Evolutionary conservation across 768 basidiomycete genomes (phyloP), one percentile per base, ranked within the genome.

Genomic region (Botryobasidium botryosum): DNA sequence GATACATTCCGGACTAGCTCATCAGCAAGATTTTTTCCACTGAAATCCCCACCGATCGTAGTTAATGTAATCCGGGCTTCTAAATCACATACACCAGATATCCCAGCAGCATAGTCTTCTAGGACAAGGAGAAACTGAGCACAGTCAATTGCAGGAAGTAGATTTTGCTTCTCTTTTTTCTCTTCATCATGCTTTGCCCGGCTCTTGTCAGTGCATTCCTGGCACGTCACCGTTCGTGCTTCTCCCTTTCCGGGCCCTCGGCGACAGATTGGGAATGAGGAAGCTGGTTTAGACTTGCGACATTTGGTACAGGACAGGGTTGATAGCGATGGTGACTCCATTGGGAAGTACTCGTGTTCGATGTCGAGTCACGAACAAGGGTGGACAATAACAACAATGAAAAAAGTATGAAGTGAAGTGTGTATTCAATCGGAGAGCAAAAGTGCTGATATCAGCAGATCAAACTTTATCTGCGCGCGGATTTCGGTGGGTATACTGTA

Each of bases 101-200:
- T 15, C 3, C 44, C 44, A 3, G 44, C 44, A 6, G 6, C 17
- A 27, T 21, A 45, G n/a, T 29, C 42, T 20, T 43, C 26, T 5
- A 43, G 27, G 24, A 31, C 13, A 8, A 12, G 17, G 7, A 28
- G 6, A 6, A 43, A 43, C 7, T 6, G 17, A 13, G 7, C 27
- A 5, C 28, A 23, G 7, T 38, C 31, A 13, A 43, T n/a, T 5
- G 33, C 42, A 5, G 42, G 42, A 5, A 43, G 17, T 31, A 4
- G 5, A 5, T 40, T 17, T 26, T 46, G 29, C 20, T 36, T 26
- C 26, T 35, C 45, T 37, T 48, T 40, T 44, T 38, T 43, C 43
- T 51, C 21, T 24, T 23, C 47, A 43, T 35, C 26, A 15, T 13
- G 35, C 27, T 47, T 41, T 28, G 26, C 26, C 17, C 13, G n/a